These are phyloP conservation scores for Rhododendron vialii DNA, from an alignment of 148 eudicot species.

Conservation along the genomic window DNA sequence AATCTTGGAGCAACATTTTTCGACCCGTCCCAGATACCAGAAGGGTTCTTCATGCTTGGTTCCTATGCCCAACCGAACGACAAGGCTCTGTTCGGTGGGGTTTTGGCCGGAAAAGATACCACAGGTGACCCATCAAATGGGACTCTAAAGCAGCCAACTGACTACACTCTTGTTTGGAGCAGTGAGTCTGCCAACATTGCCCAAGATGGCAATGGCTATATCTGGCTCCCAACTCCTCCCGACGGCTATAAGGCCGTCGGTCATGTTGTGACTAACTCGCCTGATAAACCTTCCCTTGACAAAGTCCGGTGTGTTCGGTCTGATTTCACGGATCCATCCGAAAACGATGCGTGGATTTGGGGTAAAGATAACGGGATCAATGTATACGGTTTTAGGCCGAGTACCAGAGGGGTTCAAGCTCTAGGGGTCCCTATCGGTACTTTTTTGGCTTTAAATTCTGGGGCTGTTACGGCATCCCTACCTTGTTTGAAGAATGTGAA, in stretches of 20 bases:
- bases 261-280: constrained; percentile 22
- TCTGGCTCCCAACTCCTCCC: constrained; percentile 38
- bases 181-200: constrained; percentile 27
- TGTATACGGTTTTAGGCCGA: constrained; percentile 22
- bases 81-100: constrained; percentile 26
- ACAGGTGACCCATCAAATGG: constrained; percentile 16
- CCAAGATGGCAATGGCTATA: constrained; percentile 32
- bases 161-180: constrained; percentile 43
- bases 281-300: constrained; percentile 28
- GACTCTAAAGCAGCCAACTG: constrained; percentile 25
- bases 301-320: constrained; percentile 35
- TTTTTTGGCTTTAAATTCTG: constrained; percentile 23
- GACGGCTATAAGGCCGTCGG: constrained; percentile 38
- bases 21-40: constrained; percentile 37
- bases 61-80: constrained; percentile 44
- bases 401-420: constrained; percentile 24
- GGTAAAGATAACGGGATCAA: constrained; percentile 16
- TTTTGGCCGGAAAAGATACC: constrained; percentile 35
- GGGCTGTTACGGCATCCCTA: not conserved
- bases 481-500: constrained; percentile 31
- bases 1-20: constrained; percentile 47
- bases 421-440: constrained; percentile 26
- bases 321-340: constrained; percentile 24
- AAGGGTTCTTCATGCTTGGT: constrained; percentile 42
- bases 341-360: constrained; percentile 29